Base-by-base conservation (phyloP, 179 eudicot species). In the Spergularia azorica region DNA sequence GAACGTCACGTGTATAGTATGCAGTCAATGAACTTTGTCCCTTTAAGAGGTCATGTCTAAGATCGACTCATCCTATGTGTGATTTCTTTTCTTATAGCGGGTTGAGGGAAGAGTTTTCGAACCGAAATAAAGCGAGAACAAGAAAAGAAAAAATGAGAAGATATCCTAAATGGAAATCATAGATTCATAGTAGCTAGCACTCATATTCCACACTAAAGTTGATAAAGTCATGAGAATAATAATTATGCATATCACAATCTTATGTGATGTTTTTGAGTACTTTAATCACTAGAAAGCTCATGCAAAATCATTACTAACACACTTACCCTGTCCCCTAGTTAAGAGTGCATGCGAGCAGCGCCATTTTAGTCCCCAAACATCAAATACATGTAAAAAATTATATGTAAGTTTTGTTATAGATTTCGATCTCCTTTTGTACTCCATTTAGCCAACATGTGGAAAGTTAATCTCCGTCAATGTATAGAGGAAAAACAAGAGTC, bases 251-350 rank as follows among this genome's bases (percentile, higher is more conserved):
- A 75, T 66, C 64, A 80, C 67, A 80, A 75, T 14, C 6, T 75
- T 56, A 11, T 41, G 48, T 26, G 17, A 51, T 12, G 1, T 60
- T 64, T 57, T 55, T 76, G 72, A 72, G 56, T 63, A 55, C 21
- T 80, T 75, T 80, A 79, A 60, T 79, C 54, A 69, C 14, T n/a
- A 36, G 5, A 54, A 55, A 74, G 67, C 70, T 61, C 26, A 54
- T 76, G 73, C 83, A 76, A 70, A 17, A 80, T 80, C 59, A 80
- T 80, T 80, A 65, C 73, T 63, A 57, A 26, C 72, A 57, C 76
- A 76, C 76, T 70, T 17, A 32, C 67, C 13, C 71, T 80, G 83
- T 80, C 79, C 72, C 83, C 38, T 54, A 39, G 2, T 21, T 69
- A 14, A 7, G 46, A 62, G 15, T 57, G 79, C 79, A 63, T 71